These are phyloP conservation scores for Plasmodium relictum DNA, from an alignment of 169 alveolate species.

Conservation along the genomic window DNA sequence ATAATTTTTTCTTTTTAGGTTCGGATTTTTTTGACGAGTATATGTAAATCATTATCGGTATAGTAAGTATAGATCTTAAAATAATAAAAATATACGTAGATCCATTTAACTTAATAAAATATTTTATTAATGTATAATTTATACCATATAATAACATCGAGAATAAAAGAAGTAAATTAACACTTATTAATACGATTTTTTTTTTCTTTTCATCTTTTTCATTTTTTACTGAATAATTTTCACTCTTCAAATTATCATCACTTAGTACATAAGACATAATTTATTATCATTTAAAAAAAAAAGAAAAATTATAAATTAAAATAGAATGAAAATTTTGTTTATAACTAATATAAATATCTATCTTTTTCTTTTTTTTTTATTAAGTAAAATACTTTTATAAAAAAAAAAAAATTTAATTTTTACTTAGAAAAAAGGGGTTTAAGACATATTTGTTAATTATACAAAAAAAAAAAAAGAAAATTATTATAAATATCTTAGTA, in stretches of 20 bases:
- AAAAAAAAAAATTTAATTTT: no score
- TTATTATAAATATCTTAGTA: no score
- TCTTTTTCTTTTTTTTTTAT: no score
- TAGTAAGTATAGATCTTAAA: constrained; percentile 43
- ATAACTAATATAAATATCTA: no score
- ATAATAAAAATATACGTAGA: constrained; percentile 45
- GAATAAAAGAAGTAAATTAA: constrained; percentile 41
- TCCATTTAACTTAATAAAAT: constrained; percentile 68
- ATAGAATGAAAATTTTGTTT: neutral
- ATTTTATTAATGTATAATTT: constrained; percentile 69
- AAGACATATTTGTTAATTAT: no score
- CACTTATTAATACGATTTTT: constrained; percentile 1
- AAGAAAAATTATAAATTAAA: neutral
- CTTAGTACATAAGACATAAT: constrained; percentile 30
- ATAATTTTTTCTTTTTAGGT: constrained; percentile 55
- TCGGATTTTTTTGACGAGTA: constrained; percentile 29
- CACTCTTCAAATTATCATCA: constrained; percentile 24
- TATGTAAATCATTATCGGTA: constrained; percentile 59
- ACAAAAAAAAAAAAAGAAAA: no score
- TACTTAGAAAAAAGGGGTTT: no score
- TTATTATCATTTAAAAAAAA: constrained; percentile 1
- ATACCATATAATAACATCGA: constrained; percentile 71
- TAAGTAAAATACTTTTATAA: no score
- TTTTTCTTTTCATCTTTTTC: constrained; percentile 11
- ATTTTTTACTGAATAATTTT: neutral